Conservation (phyloP, 164 flowering plant species). For the Tetrastigma voinierianum region DNA sequence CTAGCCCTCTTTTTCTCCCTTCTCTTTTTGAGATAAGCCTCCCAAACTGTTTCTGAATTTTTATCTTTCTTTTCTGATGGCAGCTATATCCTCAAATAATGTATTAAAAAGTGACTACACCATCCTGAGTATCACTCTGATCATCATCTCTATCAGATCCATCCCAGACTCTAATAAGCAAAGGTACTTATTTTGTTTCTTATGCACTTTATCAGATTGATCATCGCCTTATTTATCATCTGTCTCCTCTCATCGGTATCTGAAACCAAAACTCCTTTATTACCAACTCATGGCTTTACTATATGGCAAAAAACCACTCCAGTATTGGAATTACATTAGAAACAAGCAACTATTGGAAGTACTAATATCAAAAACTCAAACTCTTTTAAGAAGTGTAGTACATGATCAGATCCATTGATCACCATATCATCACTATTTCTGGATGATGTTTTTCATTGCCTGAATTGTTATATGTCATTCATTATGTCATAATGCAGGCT, state of each 20-base stretch:
- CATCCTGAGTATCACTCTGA: slow-evolving; percentile 60
- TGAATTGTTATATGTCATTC: background rate
- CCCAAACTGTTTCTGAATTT: slow-evolving; percentile 83
- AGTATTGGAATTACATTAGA: too few relatives aligned
- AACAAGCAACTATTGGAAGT: background rate
- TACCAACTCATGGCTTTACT: slow-evolving; percentile 78
- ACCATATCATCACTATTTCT: background rate
- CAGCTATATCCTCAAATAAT: slow-evolving; percentile 78
- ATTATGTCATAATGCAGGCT: background rate
- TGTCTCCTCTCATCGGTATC: slow-evolving; percentile 50
- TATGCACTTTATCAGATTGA: slow-evolving; percentile 30
- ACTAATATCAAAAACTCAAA: too few relatives aligned
- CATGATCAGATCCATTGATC: background rate
- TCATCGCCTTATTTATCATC: slow-evolving; percentile 49
- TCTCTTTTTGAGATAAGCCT: slow-evolving; percentile 62
- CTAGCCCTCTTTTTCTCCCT: slow-evolving; percentile 69
- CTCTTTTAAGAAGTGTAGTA: too few relatives aligned
- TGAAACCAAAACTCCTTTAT: slow-evolving; percentile 77
- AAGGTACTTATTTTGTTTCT: slow-evolving; percentile 51
- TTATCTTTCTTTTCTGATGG: slow-evolving; percentile 72
- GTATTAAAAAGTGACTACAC: slow-evolving; percentile 94
- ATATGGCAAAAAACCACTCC: background rate
- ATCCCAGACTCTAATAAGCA: slow-evolving; percentile 63
- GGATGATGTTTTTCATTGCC: background rate
- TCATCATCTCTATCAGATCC: slow-evolving; percentile 61